Evolutionary conservation across 2,329 filamentous ascomycete genomes (phyloP).

Genomic region (Colletotrichum musicola): DNA sequence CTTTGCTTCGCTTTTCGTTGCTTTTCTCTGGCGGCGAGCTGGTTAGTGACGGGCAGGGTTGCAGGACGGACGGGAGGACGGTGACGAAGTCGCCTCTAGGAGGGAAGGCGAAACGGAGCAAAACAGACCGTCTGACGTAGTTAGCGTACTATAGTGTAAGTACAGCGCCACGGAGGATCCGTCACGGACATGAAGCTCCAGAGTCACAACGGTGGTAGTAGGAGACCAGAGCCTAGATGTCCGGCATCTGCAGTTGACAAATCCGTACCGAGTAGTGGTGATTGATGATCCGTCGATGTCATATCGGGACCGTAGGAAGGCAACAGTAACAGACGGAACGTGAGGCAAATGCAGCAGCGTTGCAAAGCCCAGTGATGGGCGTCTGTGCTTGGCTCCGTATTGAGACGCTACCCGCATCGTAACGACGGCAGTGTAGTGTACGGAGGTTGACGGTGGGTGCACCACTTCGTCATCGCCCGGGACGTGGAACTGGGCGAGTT

Average conservation of each 20-base stretch:
- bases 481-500: constrained; percentile 9
- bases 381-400: constrained; percentile 3
- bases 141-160: not conserved
- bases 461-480: constrained; percentile 33
- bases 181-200: not conserved
- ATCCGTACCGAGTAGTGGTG: not conserved
- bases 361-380: not conserved
- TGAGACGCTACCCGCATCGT: not conserved
- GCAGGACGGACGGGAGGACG: not conserved
- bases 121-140: not conserved
- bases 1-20: too few relatives aligned
- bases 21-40: not conserved
- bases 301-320: constrained; percentile 5
- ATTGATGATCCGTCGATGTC: constrained; percentile 24
- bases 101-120: constrained; percentile 12
- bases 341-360: constrained; percentile 25
- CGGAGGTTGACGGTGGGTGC: constrained; percentile 31
- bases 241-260: not conserved
- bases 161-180: not conserved
- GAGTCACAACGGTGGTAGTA: not conserved
- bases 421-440: not conserved
- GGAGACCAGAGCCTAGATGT: not conserved
- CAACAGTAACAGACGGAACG: constrained; percentile 13
- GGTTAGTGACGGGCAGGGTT: not conserved
- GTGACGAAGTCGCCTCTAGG: constrained; percentile 3